Conservation (phyloP, 352 stramenopile species). For the Phytophthora cryptogea region DNA sequence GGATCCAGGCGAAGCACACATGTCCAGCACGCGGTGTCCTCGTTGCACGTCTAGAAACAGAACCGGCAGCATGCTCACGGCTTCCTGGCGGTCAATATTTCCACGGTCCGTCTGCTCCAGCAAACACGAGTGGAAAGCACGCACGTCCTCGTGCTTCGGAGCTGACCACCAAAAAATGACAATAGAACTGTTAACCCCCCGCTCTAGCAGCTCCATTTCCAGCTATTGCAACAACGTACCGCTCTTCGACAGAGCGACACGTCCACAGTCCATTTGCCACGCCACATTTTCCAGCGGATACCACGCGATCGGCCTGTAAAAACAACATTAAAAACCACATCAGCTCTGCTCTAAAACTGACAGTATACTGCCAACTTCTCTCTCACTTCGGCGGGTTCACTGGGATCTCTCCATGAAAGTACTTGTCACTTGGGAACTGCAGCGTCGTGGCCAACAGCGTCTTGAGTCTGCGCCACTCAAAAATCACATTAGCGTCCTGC, state of each 20-base stretch:
- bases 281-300: slow-evolving; percentile 80
- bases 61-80: slow-evolving; percentile 98
- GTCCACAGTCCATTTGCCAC: slow-evolving; percentile 85
- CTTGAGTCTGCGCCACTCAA: slow-evolving; percentile 44
- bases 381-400: slow-evolving; percentile 71
- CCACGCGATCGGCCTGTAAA: slow-evolving; percentile 65
- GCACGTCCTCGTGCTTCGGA: slow-evolving; percentile 79
- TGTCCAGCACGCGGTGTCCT: slow-evolving; percentile 82
- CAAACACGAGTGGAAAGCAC: slow-evolving; percentile 93
- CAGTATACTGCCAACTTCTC: neutral
- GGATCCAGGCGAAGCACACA: slow-evolving; percentile 96
- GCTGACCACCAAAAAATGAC: slow-evolving; percentile 32
- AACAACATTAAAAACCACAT: slow-evolving; percentile 4
- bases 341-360: slow-evolving; percentile 1
- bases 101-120: slow-evolving; percentile 92
- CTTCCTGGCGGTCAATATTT: slow-evolving; percentile 96
- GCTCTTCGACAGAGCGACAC: slow-evolving; percentile 81
- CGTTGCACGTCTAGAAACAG: slow-evolving; percentile 95
- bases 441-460: slow-evolving; percentile 46
- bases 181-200: slow-evolving; percentile 1
- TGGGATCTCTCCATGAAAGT: slow-evolving; percentile 51
- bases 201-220: neutral
- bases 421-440: slow-evolving; percentile 63
- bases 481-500: neutral
- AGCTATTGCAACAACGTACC: slow-evolving; percentile 33